phyloP scores from a whole-genome alignment of 768 basidiomycete species.

The Sporobolomyces pararoseus region DNA sequence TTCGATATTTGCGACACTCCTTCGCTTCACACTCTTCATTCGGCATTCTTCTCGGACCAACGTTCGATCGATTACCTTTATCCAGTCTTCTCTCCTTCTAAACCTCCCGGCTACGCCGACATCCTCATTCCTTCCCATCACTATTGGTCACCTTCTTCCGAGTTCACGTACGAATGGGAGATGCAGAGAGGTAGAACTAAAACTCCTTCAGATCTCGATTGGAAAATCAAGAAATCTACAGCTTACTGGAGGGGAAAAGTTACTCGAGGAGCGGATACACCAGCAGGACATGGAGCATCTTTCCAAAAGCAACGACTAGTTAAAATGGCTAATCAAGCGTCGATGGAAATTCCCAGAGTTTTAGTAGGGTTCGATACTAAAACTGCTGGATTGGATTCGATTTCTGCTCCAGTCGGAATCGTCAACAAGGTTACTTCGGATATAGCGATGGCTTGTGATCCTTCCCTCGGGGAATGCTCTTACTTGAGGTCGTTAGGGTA shows the following conservation, averaged over 20 bases:
- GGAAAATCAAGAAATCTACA: slow-evolving; percentile 77
- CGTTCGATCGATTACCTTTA: slow-evolving; percentile 79
- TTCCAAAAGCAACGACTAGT: slow-evolving; percentile 48
- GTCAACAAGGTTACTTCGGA: slow-evolving; percentile 83
- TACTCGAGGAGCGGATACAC: slow-evolving; percentile 61
- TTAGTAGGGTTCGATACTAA: slow-evolving; percentile 46
- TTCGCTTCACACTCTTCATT: slow-evolving; percentile 79
- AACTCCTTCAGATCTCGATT: slow-evolving; percentile 72
- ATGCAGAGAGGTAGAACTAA: slow-evolving; percentile 40
- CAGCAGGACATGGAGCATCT: slow-evolving; percentile 41
- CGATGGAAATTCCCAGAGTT: slow-evolving; percentile 22
- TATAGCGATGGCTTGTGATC: slow-evolving; percentile 55
- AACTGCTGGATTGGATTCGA: slow-evolving; percentile 56
- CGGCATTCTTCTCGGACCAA: slow-evolving; percentile 98
- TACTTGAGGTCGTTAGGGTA: slow-evolving; percentile 43
- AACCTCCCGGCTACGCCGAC: slow-evolving; percentile 77
- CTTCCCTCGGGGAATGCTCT: slow-evolving; percentile 43
- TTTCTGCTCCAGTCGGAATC: slow-evolving; percentile 58
- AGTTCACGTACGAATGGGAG: slow-evolving; percentile 46
- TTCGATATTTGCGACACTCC: slow-evolving; percentile 77
- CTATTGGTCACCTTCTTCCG: slow-evolving; percentile 59
- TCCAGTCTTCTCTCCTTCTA: slow-evolving; percentile 90
- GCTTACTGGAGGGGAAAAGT: slow-evolving; percentile 96
- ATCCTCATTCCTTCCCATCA: slow-evolving; percentile 95
- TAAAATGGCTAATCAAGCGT: slow-evolving; percentile 43